These are phyloP conservation scores for Lentinula lateritia DNA, from an alignment of 768 basidiomycete genomes.

Conservation along the genomic window DNA sequence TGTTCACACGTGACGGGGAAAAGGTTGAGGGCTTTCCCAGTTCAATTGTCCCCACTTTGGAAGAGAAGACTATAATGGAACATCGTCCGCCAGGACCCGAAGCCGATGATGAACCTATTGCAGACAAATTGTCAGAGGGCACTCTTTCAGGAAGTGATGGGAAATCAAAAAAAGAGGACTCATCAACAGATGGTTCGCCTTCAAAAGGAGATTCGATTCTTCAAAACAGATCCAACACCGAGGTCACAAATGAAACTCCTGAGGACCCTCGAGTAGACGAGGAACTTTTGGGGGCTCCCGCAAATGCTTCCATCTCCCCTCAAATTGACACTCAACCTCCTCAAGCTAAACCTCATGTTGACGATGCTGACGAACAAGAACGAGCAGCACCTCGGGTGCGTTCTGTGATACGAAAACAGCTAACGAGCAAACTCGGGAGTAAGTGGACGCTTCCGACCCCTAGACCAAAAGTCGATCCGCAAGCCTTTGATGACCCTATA, in stretches of 20 bases:
- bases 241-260: constrained; percentile 9
- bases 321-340: constrained; percentile 42
- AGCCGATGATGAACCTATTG: constrained; percentile 17
- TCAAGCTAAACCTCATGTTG: constrained; percentile 35
- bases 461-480: constrained; percentile 67
- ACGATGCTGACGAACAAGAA: constrained; percentile 45
- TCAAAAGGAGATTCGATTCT: background rate
- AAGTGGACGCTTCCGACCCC: constrained; percentile 63
- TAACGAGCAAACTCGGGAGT: constrained; percentile 42
- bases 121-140: constrained; percentile 20
- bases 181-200: background rate
- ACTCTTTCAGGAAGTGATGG: constrained; percentile 4
- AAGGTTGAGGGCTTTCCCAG: constrained; percentile 54
- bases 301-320: constrained; percentile 39
- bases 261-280: constrained; percentile 31
- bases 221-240: background rate
- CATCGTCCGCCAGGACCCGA: constrained; percentile 31
- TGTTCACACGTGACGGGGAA: constrained; percentile 45
- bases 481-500: constrained; percentile 87
- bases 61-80: constrained; percentile 60
- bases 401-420: constrained; percentile 47
- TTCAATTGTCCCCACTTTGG: constrained; percentile 60
- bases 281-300: constrained; percentile 49
- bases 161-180: background rate
- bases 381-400: constrained; percentile 42